Conservation (phyloP, 768 basidiomycete genomes). For the Amanita muscaria region DNA sequence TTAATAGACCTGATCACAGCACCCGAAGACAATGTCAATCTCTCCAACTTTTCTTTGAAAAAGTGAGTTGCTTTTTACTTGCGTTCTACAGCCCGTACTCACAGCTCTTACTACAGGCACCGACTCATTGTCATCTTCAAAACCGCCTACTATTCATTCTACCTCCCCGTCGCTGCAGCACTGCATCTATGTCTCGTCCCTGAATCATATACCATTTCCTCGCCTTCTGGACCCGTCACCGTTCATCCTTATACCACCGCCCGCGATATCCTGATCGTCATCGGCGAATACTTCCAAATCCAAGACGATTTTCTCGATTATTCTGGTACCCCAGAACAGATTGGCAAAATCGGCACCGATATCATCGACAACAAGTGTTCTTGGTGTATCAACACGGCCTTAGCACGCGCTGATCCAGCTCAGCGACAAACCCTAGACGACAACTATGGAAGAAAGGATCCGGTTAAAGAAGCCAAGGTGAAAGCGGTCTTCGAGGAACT, state of each 20-base stretch:
- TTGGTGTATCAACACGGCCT: constrained; percentile 89
- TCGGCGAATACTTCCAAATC: constrained; percentile 98
- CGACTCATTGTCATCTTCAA: constrained; percentile 88
- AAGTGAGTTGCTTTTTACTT: constrained; percentile 42
- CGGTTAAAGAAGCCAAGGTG: constrained; percentile 40
- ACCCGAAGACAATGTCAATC: constrained; percentile 81
- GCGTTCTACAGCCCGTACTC: background rate
- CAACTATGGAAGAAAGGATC: constrained; percentile 43
- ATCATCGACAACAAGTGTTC: constrained; percentile 99
- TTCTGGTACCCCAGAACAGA: constrained; percentile 79
- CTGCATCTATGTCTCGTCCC: constrained; percentile 72
- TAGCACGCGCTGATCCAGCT: constrained; percentile 44
- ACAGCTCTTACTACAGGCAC: background rate
- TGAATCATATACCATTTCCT: constrained; percentile 29
- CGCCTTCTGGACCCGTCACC: constrained; percentile 12
- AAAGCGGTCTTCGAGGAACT: constrained; percentile 62
- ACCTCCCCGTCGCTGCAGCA: constrained; percentile 93
- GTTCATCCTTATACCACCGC: constrained; percentile 65
- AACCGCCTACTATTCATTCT: constrained; percentile 97
- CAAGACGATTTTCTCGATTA: constrained; percentile 98
- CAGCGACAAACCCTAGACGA: constrained; percentile 53
- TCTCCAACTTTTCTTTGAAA: constrained; percentile 79
- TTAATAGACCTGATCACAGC: constrained; percentile 94
- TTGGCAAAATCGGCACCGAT: constrained; percentile 97
- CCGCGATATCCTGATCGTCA: constrained; percentile 73